Base-by-base conservation (phyloP, 768 basidiomycete species). In the Solioccasus polychromus region DNA sequence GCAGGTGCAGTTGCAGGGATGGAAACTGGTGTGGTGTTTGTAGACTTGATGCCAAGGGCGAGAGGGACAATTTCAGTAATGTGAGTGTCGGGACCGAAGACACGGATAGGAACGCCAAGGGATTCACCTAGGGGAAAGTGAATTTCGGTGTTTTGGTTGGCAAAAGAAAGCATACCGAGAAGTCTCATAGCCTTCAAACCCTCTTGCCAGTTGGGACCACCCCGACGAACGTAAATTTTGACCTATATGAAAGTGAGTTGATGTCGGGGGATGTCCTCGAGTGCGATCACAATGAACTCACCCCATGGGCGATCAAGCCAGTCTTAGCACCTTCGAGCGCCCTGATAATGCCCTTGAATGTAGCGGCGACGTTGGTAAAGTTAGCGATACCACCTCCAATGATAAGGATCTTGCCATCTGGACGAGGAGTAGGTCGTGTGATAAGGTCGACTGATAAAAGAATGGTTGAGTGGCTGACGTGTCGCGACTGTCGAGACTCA, bases 381-480 rank as follows among this genome's bases (percentile, higher is more conserved):
- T 99, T 99, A 74, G 96, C 96, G 52, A 96, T 96, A 73, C 95
- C 95, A 71, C 96, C 96, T 70, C 95, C 96, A 55, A 99, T 96
- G 79, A 99, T 96, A 70, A 98, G 88, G 66, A 98, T 83, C 74
- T 99, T 99, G 76, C 96, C 96, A 40, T 96, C 73, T 42, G 85
- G 75, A 57, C 81, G 77, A 39, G 88, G 84, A 19, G 76, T 71
- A 37, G 94, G 93, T 48, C 95, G 92, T 35, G 91, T 97, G 68
- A 98, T 91, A 50, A 99, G 74, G 68, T 97, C 94, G 63, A 98
- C 88, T 82, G 34, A 23, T n/a, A 17, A 7, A 15, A 24, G 4
- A 39, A 18, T 10, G 20, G 32, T 23, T 49, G 20, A 50, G 39
- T 15, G 24, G 8, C 28, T 3, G 17, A 41, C 4, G 12, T 5